phyloP scores from a whole-genome alignment of 2,329 filamentous ascomycete genomes.

The Fusarium cicatricum region DNA sequence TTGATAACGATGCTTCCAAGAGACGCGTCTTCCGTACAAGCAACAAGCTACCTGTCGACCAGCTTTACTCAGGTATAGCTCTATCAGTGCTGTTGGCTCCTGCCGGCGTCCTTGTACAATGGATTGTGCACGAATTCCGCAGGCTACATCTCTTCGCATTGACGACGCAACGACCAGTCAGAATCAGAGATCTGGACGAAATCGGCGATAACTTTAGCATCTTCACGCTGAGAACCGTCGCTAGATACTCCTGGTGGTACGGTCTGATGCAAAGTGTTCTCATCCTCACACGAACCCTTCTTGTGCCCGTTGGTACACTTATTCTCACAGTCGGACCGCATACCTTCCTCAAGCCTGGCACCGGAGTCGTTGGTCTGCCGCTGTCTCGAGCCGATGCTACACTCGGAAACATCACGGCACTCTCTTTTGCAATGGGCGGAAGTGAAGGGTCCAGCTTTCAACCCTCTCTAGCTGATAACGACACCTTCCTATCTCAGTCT shows the following conservation, averaged over 20 bases:
- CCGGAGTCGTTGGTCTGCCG: constrained; percentile 28
- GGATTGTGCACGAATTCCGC: constrained; percentile 31
- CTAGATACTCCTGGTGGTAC: constrained; percentile 36
- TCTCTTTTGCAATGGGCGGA: constrained; percentile 24
- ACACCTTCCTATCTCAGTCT: constrained; percentile 23
- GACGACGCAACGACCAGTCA: constrained; percentile 20
- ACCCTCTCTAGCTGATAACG: constrained; percentile 23
- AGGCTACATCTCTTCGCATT: constrained; percentile 31
- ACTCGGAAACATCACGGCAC: constrained; percentile 14
- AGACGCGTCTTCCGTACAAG: constrained; percentile 32
- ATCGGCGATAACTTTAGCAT: constrained; percentile 31
- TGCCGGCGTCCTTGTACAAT: constrained; percentile 21
- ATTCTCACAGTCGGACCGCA: constrained; percentile 30
- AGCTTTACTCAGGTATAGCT: constrained; percentile 32
- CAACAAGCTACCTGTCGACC: constrained; percentile 14
- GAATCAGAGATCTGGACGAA: constrained; percentile 25
- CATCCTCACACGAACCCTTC: constrained; percentile 23
- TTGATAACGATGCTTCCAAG: constrained; percentile 31
- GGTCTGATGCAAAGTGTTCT: constrained; percentile 30
- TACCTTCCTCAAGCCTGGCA: constrained; percentile 5
- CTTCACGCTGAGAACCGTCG: constrained; percentile 20
- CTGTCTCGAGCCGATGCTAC: constrained; percentile 11
- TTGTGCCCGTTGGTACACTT: constrained; percentile 29
- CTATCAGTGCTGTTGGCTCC: constrained; percentile 22
- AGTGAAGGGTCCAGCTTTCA: neutral